These are phyloP conservation scores for Pedinophyceae sp. DNA, from an alignment of 139 green algal species.

Conservation along the genomic window DNA sequence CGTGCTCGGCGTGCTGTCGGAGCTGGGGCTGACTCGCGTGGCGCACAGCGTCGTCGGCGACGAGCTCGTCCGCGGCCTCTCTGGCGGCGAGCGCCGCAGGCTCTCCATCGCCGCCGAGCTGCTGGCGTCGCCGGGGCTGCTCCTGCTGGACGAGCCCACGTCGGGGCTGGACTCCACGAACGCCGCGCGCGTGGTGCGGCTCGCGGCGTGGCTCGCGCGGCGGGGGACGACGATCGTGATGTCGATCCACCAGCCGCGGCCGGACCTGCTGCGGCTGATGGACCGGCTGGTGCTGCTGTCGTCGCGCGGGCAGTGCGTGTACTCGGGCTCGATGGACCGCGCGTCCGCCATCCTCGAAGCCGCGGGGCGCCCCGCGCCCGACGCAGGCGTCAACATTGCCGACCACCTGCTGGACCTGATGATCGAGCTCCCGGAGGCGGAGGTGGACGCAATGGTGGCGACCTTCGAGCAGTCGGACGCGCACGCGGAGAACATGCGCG, in stretches of 20 bases:
- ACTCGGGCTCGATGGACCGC: background rate
- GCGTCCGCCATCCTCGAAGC: background rate
- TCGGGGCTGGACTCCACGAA: slow-evolving; percentile 43
- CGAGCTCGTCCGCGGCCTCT: slow-evolving; percentile 28
- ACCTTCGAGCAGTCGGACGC: slow-evolving; percentile 4
- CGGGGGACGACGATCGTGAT: slow-evolving; percentile 33
- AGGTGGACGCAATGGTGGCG: slow-evolving; percentile 1
- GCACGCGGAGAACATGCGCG: background rate
- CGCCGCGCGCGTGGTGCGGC: slow-evolving; percentile 33
- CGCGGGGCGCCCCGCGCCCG: background rate
- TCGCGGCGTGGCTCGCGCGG: slow-evolving; percentile 10
- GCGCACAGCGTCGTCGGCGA: slow-evolving; percentile 35
- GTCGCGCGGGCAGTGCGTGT: background rate
- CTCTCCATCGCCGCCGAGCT: slow-evolving; percentile 58
- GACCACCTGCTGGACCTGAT: background rate
- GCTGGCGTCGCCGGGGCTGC: slow-evolving; percentile 44
- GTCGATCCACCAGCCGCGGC: slow-evolving; percentile 46
- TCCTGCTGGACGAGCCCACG: slow-evolving; percentile 81
- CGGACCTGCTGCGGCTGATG: slow-evolving; percentile 1
- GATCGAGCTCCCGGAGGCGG: slow-evolving; percentile 4
- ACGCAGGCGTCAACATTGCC: background rate
- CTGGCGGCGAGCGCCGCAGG: slow-evolving; percentile 46
- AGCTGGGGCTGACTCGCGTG: slow-evolving; percentile 28
- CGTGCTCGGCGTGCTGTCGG: slow-evolving; percentile 12
- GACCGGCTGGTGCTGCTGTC: slow-evolving; percentile 5